These are phyloP conservation scores for Apiospora rasikravindrae DNA, from an alignment of 2,329 filamentous ascomycete species.

Conservation along the genomic window DNA sequence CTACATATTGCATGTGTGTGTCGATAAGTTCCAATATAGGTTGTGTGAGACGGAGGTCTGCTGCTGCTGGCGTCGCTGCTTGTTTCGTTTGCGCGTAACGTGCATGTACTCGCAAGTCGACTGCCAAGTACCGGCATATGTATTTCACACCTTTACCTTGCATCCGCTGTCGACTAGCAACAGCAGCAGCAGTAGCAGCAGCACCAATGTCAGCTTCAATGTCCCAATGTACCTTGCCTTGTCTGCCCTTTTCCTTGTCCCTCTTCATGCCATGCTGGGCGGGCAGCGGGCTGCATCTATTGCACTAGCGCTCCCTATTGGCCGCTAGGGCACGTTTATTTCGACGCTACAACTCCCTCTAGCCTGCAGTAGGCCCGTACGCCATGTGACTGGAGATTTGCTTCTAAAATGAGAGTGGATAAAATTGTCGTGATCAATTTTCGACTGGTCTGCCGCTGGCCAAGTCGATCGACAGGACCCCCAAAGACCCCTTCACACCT, in stretches of 20 bases:
- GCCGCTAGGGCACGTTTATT: conserved; percentile 37
- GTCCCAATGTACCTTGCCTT: not conserved
- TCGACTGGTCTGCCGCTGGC: conserved; percentile 3
- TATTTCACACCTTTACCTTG: not conserved
- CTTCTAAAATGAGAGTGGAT: conserved; percentile 32
- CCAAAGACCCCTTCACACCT: not conserved
- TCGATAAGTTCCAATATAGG: not conserved
- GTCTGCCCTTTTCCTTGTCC: not conserved
- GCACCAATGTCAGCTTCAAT: not conserved
- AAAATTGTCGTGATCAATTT: conserved; percentile 23
- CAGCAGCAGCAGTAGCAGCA: too few relatives aligned
- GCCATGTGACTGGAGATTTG: conserved; percentile 32
- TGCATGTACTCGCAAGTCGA: conserved; percentile 1
- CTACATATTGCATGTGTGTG: not conserved
- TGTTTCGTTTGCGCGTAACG: conserved; percentile 1
- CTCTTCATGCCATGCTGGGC: conserved; percentile 9
- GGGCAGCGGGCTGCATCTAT: conserved; percentile 11
- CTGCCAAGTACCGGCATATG: conserved; percentile 18
- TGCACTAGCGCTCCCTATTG: conserved; percentile 24
- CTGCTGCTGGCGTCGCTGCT: not conserved
- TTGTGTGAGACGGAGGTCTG: not conserved
- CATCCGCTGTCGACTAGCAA: not conserved
- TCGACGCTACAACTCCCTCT: conserved; percentile 28
- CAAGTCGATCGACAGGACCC: conserved; percentile 15
- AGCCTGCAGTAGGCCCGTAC: conserved; percentile 28